phyloP scores from a whole-genome alignment of 306 rosid species.

The Inga oerstediana region DNA sequence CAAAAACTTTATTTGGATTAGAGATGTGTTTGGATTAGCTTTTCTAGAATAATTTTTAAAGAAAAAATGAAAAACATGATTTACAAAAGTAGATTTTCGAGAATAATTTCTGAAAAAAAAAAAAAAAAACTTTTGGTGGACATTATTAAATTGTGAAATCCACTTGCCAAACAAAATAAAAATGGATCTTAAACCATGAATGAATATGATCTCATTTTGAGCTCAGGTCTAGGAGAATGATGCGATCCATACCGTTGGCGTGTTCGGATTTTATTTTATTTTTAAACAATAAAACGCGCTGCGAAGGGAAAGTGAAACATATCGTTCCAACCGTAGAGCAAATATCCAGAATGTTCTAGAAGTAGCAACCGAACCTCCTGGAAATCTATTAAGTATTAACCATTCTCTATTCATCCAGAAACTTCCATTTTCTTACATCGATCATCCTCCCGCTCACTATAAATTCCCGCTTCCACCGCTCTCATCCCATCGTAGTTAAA shows the following conservation, averaged over 20 bases:
- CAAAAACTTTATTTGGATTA: too few species aligned
- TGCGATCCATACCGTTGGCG: background rate
- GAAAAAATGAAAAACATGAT: too few species aligned
- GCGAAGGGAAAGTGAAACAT: background rate
- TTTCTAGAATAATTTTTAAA: too few species aligned
- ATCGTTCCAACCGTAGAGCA: background rate
- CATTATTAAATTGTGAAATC: too few species aligned
- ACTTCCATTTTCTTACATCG: constrained; percentile 24
- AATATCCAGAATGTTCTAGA: background rate
- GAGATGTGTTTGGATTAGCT: too few species aligned
- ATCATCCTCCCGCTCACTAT: background rate
- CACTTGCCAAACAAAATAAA: too few species aligned
- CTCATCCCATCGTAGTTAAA: background rate
- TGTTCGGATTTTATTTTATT: background rate
- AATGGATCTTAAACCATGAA: too few species aligned
- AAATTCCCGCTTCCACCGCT: background rate
- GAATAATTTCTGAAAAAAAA: too few species aligned
- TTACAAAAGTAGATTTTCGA: too few species aligned
- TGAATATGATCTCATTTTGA: too few species aligned
- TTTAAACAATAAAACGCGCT: too few species aligned
- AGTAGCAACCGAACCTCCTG: constrained; percentile 1
- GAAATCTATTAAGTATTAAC: background rate
- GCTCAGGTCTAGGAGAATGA: background rate
- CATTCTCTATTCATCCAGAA: constrained; percentile 1
- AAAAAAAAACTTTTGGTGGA: too few species aligned